phyloP scores from a whole-genome alignment of 805 yeast genomes.

The Tanozyma kutaoensis region DNA sequence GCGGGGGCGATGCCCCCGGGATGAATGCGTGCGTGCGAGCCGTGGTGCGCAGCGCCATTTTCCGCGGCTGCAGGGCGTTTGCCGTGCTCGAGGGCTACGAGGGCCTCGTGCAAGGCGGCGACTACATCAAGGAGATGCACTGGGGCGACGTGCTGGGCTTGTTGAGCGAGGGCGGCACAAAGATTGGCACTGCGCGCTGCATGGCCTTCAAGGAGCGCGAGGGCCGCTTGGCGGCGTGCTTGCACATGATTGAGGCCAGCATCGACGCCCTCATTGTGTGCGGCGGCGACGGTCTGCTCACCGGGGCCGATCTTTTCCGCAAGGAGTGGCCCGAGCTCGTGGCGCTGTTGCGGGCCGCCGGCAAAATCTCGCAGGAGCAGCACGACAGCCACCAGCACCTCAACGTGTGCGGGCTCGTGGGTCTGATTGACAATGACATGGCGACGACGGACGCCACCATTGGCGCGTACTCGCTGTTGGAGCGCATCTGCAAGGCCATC shows the following conservation, averaged over 20 bases:
- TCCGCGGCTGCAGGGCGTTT: conserved; percentile 49
- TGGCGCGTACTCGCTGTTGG: conserved; percentile 70
- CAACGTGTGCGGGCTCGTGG: conserved; percentile 64
- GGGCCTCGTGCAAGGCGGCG: conserved; percentile 58
- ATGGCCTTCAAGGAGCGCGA: conserved; percentile 50
- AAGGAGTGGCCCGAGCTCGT: conserved; percentile 66
- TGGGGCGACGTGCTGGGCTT: conserved; percentile 70
- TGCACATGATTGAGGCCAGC: conserved; percentile 55
- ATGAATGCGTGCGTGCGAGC: conserved; percentile 71
- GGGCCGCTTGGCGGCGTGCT: conserved; percentile 53
- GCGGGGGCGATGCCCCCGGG: conserved; percentile 78
- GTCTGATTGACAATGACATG: conserved; percentile 81
- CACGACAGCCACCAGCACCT: conserved; percentile 37
- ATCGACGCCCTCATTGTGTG: conserved; percentile 70
- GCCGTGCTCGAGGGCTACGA: conserved; percentile 67
- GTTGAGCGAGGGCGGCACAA: conserved; percentile 62
- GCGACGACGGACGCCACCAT: conserved; percentile 74
- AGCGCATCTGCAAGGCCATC: conserved; percentile 58
- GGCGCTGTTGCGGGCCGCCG: conserved; percentile 35
- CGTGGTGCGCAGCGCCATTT: conserved; percentile 56
- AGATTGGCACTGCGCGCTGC: conserved; percentile 70
- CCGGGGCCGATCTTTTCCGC: conserved; percentile 72
- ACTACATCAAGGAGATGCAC: conserved; percentile 39
- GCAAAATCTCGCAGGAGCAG: conserved; percentile 33
- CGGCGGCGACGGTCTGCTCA: conserved; percentile 77